These are phyloP conservation scores for Fraxinus excelsior DNA, from an alignment of 257 asterid species.

Conservation along the genomic window DNA sequence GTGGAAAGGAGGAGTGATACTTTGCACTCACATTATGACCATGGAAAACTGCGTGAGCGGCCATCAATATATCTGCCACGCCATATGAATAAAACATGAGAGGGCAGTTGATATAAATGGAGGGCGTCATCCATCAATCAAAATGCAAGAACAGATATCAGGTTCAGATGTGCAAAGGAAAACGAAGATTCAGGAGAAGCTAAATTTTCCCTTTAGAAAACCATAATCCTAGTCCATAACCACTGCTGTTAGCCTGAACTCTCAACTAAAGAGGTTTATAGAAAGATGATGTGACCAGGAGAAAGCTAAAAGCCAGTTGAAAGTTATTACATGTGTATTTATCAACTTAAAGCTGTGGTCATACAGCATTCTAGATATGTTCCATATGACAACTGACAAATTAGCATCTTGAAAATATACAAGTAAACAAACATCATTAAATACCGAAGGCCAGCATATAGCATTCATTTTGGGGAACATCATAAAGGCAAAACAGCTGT, in stretches of 20 bases:
- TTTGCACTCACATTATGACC: slow-evolving; percentile 78
- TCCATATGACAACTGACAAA: background rate
- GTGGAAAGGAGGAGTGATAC: slow-evolving; percentile 10
- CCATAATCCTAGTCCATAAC: slow-evolving; percentile 13
- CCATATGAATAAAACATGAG: slow-evolving; percentile 31
- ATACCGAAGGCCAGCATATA: slow-evolving; percentile 13
- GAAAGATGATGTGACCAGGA: slow-evolving; percentile 12
- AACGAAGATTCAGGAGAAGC: slow-evolving; percentile 14
- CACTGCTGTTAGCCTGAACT: slow-evolving; percentile 7
- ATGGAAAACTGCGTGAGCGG: slow-evolving; percentile 67
- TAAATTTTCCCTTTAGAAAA: slow-evolving; percentile 3
- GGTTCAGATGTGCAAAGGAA: slow-evolving; percentile 9
- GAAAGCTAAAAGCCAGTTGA: slow-evolving; percentile 19
- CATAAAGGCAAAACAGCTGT: slow-evolving; percentile 8
- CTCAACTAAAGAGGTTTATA: background rate
- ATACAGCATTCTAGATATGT: background rate
- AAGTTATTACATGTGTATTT: slow-evolving; percentile 11
- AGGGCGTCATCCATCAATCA: slow-evolving; percentile 9
- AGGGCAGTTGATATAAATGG: slow-evolving; percentile 15
- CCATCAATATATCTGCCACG: slow-evolving; percentile 74
- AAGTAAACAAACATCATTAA: slow-evolving; percentile 2
- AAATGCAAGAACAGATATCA: slow-evolving; percentile 5
- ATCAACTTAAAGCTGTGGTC: slow-evolving; percentile 1
- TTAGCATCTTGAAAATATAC: background rate
- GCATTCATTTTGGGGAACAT: slow-evolving; percentile 10